Evolutionary conservation across 257 asterid genomes (phyloP), one percentile per base, ranked within the genome.

Genomic region (Jacaranda copaia): DNA sequence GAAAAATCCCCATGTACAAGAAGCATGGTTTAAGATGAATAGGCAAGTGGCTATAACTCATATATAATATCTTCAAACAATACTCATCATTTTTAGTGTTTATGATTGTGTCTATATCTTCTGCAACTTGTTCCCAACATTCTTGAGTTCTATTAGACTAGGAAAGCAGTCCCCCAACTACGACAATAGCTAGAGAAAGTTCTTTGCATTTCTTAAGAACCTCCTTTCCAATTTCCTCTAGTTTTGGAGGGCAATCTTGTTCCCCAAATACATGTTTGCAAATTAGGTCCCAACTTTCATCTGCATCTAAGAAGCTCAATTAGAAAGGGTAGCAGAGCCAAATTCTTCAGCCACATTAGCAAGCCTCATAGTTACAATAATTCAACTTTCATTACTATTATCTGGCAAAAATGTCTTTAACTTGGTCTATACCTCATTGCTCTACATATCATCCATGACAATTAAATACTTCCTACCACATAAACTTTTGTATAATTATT

Each of bases 321-420:
- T 16, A 10, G 25, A 36, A 36, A 8, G 8, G 14, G 19, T 10
- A 36, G 51, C 4, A 40, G 63, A 53, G 38, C 32, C 46, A 16
- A n/a, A n/a, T 6, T 52, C 32, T n/a, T 15, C 32, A 70, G 76
- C 64, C 56, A 72, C 67, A 3, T 72, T 20, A 14, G 40, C 6
- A 18, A 40, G 56, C 38, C 77, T 40, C 18, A 68, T 72, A 5
- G 77, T 72, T 11, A 72, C 49, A 5, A 66, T 9, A 14, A 66
- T 16, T 16, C 72, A 35, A 46, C 72, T 66, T 46, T 32, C 38
- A 16, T 14, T 39, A 6, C 16, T 18, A 19, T 72, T 18, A 12
- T 72, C 45, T 57, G 56, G 77, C 11, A 72, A 43, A 53, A 72
- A 58, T 45, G 16, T 53, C 36, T 42, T 72, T 9, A 56, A 13